A percentile compares a stretch with the other conserved stretches of the same genome.
Conservation (phyloP, 768 basidiomycete species). For the Kwoniella europaea region DNA sequence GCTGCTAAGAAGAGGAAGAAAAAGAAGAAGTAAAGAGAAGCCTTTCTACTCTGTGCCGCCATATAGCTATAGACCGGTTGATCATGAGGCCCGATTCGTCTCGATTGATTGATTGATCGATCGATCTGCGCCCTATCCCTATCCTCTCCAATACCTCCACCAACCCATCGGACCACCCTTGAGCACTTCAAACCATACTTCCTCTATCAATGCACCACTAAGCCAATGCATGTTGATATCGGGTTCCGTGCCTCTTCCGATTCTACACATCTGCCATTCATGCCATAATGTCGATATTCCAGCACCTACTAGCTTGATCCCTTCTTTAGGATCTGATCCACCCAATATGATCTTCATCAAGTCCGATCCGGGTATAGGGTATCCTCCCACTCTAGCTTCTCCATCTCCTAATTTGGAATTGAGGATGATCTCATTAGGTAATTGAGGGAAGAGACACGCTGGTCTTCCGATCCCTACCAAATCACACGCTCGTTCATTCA, state of each 20-base stretch:
- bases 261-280: slow-evolving; percentile 50
- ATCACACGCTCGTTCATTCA: slow-evolving; percentile 41
- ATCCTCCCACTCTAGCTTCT: slow-evolving; percentile 34
- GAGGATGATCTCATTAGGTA: slow-evolving; percentile 38
- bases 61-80: too few relatives aligned
- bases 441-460: slow-evolving; percentile 35
- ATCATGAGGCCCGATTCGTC: too few relatives aligned
- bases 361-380: slow-evolving; percentile 38
- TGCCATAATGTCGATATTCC: slow-evolving; percentile 52
- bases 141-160: neutral
- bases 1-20: too few relatives aligned
- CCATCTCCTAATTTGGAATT: slow-evolving; percentile 30
- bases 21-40: too few relatives aligned
- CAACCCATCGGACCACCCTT: slow-evolving; percentile 23
- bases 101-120: too few relatives aligned
- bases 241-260: slow-evolving; percentile 43
- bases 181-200: slow-evolving; percentile 37
- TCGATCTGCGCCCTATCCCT: neutral
- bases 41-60: too few relatives aligned
- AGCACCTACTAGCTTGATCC: slow-evolving; percentile 47
- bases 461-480: slow-evolving; percentile 50
- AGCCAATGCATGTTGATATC: slow-evolving; percentile 46
- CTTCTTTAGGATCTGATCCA: slow-evolving; percentile 10
- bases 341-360: slow-evolving; percentile 29
- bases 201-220: slow-evolving; percentile 32